Evolutionary conservation across 768 basidiomycete species (phyloP).

Genomic region (Rhizopogon rudus): DNA sequence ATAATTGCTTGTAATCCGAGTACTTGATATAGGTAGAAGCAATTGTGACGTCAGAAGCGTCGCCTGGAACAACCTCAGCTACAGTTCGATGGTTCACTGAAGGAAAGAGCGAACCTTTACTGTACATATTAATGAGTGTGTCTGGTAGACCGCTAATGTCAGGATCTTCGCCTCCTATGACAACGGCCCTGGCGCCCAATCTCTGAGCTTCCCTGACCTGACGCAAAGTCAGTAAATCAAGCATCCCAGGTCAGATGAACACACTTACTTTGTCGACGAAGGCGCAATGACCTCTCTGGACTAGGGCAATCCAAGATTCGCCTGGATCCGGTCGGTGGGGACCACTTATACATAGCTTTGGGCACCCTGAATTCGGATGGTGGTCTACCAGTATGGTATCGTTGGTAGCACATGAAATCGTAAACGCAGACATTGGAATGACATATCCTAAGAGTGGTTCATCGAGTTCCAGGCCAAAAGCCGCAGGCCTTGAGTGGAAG

Average conservation of each 20-base stretch:
- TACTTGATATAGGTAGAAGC: constrained; percentile 87
- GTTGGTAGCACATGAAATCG: constrained; percentile 42
- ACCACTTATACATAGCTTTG: constrained; percentile 56
- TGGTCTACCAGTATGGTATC: constrained; percentile 6
- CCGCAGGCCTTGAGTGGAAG: constrained; percentile 67
- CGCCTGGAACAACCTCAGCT: constrained; percentile 42
- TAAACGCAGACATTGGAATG: constrained; percentile 65
- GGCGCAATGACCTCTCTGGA: constrained; percentile 85
- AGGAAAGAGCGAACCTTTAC: constrained; percentile 55
- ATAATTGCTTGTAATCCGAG: constrained; percentile 70
- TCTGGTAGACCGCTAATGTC: constrained; percentile 64
- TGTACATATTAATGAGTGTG: constrained; percentile 86
- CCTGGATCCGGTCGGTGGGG: constrained; percentile 49
- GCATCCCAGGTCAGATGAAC: constrained; percentile 24
- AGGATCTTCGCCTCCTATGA: constrained; percentile 85
- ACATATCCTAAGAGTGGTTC: constrained; percentile 70
- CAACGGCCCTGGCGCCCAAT: constrained; percentile 80
- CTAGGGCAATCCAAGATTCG: constrained; percentile 86
- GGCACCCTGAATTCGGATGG: constrained; percentile 55
- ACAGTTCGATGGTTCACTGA: constrained; percentile 3
- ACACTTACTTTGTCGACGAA: constrained; percentile 78
- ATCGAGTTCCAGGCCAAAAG: constrained; percentile 69
- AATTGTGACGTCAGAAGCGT: constrained; percentile 80
- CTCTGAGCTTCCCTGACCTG: constrained; percentile 54
- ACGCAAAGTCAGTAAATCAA: background rate